phyloP scores from a whole-genome alignment of 441 rosid genomes.

The Jatropha podagrica region DNA sequence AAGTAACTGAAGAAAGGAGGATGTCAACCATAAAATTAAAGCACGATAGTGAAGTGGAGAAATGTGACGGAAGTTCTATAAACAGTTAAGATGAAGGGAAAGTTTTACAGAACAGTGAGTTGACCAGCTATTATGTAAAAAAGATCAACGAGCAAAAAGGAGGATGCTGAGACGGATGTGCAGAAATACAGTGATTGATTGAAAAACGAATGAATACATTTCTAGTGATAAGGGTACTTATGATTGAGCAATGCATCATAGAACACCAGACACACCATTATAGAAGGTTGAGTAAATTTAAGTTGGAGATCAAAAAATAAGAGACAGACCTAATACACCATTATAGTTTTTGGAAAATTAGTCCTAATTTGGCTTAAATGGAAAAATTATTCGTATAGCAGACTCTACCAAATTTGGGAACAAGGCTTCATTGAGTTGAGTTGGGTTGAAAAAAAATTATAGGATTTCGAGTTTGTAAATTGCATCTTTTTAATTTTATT shows the following conservation, averaged over 20 bases:
- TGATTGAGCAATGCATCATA: background rate
- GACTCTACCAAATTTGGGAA: background rate
- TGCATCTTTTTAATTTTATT: background rate
- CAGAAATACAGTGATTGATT: background rate
- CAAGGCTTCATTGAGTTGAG: background rate
- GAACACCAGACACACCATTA: background rate
- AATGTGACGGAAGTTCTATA: background rate
- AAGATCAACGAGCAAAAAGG: background rate
- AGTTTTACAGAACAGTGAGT: background rate
- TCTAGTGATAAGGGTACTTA: background rate
- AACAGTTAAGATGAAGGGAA: background rate
- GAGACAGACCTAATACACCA: background rate
- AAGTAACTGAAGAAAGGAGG: background rate
- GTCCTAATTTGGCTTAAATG: background rate
- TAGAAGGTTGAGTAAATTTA: background rate
- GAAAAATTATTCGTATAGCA: background rate
- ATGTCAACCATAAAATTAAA: background rate
- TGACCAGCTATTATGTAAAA: background rate
- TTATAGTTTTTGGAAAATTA: background rate
- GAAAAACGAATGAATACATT: background rate
- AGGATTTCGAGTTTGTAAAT: background rate
- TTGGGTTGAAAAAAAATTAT: background rate
- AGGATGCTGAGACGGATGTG: background rate
- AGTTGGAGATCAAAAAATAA: background rate
- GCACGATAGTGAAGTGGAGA: background rate